Base-by-base conservation (phyloP, 345 rosid genomes). In the Populus euphratica region DNA sequence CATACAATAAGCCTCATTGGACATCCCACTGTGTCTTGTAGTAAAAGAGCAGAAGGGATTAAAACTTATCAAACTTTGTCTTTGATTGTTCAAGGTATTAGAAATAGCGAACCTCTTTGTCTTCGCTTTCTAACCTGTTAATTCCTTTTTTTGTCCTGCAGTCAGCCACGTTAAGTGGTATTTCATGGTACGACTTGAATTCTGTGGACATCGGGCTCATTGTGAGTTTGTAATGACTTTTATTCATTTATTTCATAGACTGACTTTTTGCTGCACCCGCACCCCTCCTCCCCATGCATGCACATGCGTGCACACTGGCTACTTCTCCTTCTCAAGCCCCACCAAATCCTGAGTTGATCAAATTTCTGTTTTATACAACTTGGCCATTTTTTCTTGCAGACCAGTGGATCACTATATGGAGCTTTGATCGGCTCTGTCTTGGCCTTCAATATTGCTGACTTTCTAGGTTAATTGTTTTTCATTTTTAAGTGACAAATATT, bases 321-420 rank as follows among this genome's bases (percentile, higher is more conserved):
- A 2, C 47, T 33, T 33, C 47, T 43, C 11, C 14, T 4, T 13
- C 14, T 41, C 44, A 41, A 41, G 10, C 44, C 44, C 44, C 11
- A 41, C 13, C 44, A 41, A 41, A 41, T 41, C 44, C 44, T 41
- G 47, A 43, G 18, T 43, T 61, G 75, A 69, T 73, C 43, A n/a
- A 44, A 31, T 44, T 69, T 16, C 18, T 47, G 18, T 12, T 14
- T 12, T 0, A 47, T 47, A 47, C 14, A 3, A 3, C 49, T 71
- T 61, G 52, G n/a, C 17, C 21, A 72, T 52, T 64, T 17, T 36
- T 79, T 87, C 86, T 66, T 84, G 80, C 95, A 94, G 98, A 93
- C 98, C 41, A 94, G 98, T 79, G 98, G 98, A 76, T 93, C 98
- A 54, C 79, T 94, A 38, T 93, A 93, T 47, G 97, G 98, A 74